These are phyloP conservation scores for Fusarium ramigenum DNA, from an alignment of 2,329 filamentous ascomycete species.

Conservation along the genomic window DNA sequence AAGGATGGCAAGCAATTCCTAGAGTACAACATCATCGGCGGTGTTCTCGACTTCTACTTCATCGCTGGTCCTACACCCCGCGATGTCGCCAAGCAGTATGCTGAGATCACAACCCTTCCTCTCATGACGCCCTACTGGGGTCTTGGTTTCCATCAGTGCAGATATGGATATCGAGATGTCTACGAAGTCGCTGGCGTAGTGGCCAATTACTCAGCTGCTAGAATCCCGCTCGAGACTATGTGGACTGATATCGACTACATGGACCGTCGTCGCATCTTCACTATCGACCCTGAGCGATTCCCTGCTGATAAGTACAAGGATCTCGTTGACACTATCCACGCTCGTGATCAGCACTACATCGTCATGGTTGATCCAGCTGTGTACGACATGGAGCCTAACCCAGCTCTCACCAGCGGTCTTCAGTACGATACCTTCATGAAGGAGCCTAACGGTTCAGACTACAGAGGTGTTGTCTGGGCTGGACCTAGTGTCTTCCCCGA, in stretches of 20 bases:
- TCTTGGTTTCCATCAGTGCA: slow-evolving; percentile 69
- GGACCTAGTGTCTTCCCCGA: slow-evolving; percentile 77
- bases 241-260: slow-evolving; percentile 58
- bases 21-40: slow-evolving; percentile 82
- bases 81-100: slow-evolving; percentile 68
- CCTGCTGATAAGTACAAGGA: slow-evolving; percentile 70
- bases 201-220: slow-evolving; percentile 71
- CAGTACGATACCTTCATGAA: slow-evolving; percentile 58
- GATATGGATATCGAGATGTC: slow-evolving; percentile 71
- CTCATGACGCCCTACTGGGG: slow-evolving; percentile 73
- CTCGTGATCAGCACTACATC: slow-evolving; percentile 74
- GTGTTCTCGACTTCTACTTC: slow-evolving; percentile 78
- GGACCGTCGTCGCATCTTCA: slow-evolving; percentile 58
- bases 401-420: slow-evolving; percentile 49
- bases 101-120: slow-evolving; percentile 64
- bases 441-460: slow-evolving; percentile 62
- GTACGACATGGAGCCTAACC: slow-evolving; percentile 57
- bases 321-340: slow-evolving; percentile 72
- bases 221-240: slow-evolving; percentile 69
- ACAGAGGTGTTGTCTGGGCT: slow-evolving; percentile 79
- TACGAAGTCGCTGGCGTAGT: slow-evolving; percentile 74
- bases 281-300: slow-evolving; percentile 71
- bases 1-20: slow-evolving; percentile 70
- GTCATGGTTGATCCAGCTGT: slow-evolving; percentile 83
- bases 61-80: slow-evolving; percentile 66